Conservation (phyloP, 1,284 basidiomycete genomes). For the Moniliophthora roreri region DNA sequence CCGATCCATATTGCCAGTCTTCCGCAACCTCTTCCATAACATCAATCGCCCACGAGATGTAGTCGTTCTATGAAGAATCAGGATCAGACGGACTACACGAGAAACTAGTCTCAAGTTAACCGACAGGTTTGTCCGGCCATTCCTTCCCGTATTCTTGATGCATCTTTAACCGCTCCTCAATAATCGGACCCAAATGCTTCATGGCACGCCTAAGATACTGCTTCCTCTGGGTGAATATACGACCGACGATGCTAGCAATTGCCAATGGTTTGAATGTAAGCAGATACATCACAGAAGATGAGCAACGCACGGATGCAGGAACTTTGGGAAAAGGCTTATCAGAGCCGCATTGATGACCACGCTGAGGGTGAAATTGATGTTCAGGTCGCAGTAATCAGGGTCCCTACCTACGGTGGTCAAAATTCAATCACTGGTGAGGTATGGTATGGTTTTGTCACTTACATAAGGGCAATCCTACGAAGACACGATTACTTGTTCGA, state of each 20-base stretch:
- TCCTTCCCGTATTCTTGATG: constrained; percentile 16
- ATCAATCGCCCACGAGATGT: neutral
- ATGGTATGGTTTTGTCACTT: neutral
- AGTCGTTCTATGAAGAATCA: neutral
- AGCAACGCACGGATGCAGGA: constrained; percentile 3
- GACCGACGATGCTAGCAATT: constrained; percentile 8
- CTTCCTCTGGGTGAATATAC: constrained; percentile 10
- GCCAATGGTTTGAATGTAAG: too few species aligned
- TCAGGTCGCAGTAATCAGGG: neutral
- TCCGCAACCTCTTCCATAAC: neutral
- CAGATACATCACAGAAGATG: too few species aligned
- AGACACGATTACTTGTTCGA: constrained; percentile 22
- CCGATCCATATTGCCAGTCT: neutral
- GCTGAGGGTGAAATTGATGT: constrained; percentile 8
- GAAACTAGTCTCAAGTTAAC: neutral
- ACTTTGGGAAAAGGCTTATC: constrained; percentile 31
- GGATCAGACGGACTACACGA: neutral
- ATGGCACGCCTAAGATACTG: constrained; percentile 1
- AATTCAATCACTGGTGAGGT: too few species aligned
- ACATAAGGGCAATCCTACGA: constrained; percentile 26
- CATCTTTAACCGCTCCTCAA: constrained; percentile 16
- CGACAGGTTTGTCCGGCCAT: constrained; percentile 17
- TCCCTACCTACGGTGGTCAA: neutral
- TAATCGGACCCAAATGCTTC: constrained; percentile 8
- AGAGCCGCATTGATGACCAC: constrained; percentile 11